Percentiles rank a stretch among this genome's conserved stretches.
Evolutionary conservation across 805 yeast species (phyloP).

Genomic region (Candida manassasensis): DNA sequence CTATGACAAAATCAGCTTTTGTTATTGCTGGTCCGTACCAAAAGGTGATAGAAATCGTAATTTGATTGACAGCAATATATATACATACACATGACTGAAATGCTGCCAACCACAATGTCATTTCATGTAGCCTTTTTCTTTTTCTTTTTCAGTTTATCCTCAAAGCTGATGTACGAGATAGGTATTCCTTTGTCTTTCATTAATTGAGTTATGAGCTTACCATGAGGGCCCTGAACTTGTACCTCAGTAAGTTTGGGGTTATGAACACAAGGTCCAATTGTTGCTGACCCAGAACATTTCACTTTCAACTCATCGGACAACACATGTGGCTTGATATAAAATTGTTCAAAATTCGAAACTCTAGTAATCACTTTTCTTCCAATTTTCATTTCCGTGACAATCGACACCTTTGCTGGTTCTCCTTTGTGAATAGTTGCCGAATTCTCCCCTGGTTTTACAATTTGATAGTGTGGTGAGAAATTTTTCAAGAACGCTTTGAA

Average conservation of each 20-base stretch:
- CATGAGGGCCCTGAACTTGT: slow-evolving; percentile 89
- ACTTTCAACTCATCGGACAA: slow-evolving; percentile 67
- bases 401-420: slow-evolving; percentile 56
- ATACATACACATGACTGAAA: slow-evolving; percentile 1
- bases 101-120: neutral
- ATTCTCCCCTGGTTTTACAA: slow-evolving; percentile 43
- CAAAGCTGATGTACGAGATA: slow-evolving; percentile 57
- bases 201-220: slow-evolving; percentile 52
- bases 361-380: slow-evolving; percentile 80
- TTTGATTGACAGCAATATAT: slow-evolving; percentile 21
- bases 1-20: slow-evolving; percentile 53
- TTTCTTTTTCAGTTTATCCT: slow-evolving; percentile 55
- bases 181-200: slow-evolving; percentile 62
- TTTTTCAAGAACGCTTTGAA: slow-evolving; percentile 41
- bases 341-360: slow-evolving; percentile 64
- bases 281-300: slow-evolving; percentile 85
- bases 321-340: slow-evolving; percentile 56
- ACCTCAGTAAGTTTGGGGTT: slow-evolving; percentile 61
- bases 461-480: slow-evolving; percentile 47
- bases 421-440: slow-evolving; percentile 51
- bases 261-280: slow-evolving; percentile 57
- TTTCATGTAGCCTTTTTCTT: slow-evolving; percentile 14
- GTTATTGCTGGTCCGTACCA: slow-evolving; percentile 51
- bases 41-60: slow-evolving; percentile 53
- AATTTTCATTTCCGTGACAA: slow-evolving; percentile 69